Conservation (phyloP, 2,329 filamentous ascomycete genomes). For the Emydomyces testavorans region DNA sequence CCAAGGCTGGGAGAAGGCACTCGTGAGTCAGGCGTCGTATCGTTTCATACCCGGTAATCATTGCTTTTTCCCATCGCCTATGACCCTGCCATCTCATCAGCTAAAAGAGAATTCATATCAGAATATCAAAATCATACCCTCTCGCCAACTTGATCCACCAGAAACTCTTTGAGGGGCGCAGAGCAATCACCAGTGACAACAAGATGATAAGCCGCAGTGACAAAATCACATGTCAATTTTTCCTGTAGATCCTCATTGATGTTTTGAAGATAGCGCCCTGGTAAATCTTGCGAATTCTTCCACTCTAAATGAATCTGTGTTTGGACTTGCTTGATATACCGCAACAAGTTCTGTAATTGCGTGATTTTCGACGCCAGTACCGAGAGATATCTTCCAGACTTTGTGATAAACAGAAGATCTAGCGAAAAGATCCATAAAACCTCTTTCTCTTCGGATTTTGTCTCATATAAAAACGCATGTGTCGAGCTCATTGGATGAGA, state of each 20-base stretch:
- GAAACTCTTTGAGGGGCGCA: constrained; percentile 68
- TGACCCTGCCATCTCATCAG: constrained; percentile 50
- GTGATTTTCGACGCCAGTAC: constrained; percentile 78
- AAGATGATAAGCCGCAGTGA: constrained; percentile 70
- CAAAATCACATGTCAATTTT: constrained; percentile 52
- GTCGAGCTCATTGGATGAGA: constrained; percentile 65
- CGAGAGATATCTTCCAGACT: constrained; percentile 63
- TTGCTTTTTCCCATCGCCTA: constrained; percentile 88
- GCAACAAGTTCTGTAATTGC: constrained; percentile 70
- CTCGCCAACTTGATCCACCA: constrained; percentile 71
- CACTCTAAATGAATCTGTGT: constrained; percentile 71
- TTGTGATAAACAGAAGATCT: constrained; percentile 71
- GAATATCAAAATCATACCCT: constrained; percentile 43
- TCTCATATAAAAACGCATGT: constrained; percentile 54
- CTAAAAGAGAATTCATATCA: background rate
- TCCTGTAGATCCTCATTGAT: constrained; percentile 64
- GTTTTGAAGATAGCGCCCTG: constrained; percentile 62
- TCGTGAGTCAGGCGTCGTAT: constrained; percentile 71
- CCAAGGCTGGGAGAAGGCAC: constrained; percentile 76
- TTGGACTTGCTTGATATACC: constrained; percentile 73
- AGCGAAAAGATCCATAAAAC: constrained; percentile 56
- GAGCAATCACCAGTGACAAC: constrained; percentile 74
- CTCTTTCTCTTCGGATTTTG: constrained; percentile 26
- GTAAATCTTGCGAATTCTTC: constrained; percentile 69
- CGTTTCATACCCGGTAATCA: constrained; percentile 63